A percentile compares a stretch with the other conserved stretches of the same genome.
Conservation (phyloP, 352 stramenopile species). For the Pythium rhizo-oryzae region DNA sequence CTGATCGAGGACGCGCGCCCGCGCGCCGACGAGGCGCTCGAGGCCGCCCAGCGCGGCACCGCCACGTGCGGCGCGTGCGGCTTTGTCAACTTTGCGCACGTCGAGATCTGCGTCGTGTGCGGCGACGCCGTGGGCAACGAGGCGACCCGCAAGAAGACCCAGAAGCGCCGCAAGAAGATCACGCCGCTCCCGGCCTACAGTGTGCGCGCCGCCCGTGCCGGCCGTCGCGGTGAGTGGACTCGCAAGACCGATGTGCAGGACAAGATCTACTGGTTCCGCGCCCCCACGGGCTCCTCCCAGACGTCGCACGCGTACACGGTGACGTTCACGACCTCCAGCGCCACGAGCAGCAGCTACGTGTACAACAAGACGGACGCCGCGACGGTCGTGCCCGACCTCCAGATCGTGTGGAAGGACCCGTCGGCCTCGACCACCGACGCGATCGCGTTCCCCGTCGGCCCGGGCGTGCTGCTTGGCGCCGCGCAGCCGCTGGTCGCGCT, state of each 20-base stretch:
- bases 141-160: constrained; percentile 11
- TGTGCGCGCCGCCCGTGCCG: constrained; percentile 1
- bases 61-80: constrained; percentile 6
- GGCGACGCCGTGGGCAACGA: constrained; percentile 7
- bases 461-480: neutral
- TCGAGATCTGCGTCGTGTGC: constrained; percentile 17
- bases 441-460: neutral
- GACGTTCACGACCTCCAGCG: neutral
- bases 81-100: constrained; percentile 19
- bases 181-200: neutral
- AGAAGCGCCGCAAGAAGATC: constrained; percentile 16
- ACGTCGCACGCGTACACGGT: neutral
- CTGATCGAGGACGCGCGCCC: constrained; percentile 5
- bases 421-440: neutral
- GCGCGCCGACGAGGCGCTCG: constrained; percentile 9
- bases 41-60: neutral
- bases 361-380: neutral
- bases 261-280: constrained; percentile 28
- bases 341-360: neutral
- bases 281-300: neutral
- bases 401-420: constrained; percentile 6
- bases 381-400: neutral
- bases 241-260: constrained; percentile 31
- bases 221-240: constrained; percentile 25
- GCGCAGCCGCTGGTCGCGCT: constrained; percentile 1